Percentiles rank a stretch among this genome's conserved stretches.
These are phyloP conservation scores for Lecanoromycetidae sp. DNA, from an alignment of 2,329 filamentous ascomycete genomes.

Conservation along the genomic window DNA sequence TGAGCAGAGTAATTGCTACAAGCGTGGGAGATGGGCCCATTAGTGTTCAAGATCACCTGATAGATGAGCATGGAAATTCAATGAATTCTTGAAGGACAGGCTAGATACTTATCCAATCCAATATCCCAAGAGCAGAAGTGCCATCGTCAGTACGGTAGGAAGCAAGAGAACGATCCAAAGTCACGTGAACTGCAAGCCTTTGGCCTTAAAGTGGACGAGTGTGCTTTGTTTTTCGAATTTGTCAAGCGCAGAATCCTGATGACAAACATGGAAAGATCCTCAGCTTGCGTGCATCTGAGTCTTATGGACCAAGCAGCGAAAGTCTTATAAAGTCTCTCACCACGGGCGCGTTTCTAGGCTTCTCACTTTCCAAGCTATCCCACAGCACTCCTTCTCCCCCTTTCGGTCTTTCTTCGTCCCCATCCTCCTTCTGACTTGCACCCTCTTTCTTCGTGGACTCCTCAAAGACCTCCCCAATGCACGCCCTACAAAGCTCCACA, in stretches of 20 bases:
- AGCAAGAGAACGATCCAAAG: no score
- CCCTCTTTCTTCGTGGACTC: slow-evolving; percentile 21
- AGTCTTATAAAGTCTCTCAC: slow-evolving; percentile 38
- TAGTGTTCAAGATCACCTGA: slow-evolving; percentile 64
- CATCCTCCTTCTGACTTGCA: slow-evolving; percentile 22
- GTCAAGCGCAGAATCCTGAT: no score
- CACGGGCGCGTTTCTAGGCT: slow-evolving; percentile 36
- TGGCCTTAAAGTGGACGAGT: no score
- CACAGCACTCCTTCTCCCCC: slow-evolving; percentile 27
- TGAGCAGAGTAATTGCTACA: slow-evolving; percentile 83
- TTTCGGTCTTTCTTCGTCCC: slow-evolving; percentile 14
- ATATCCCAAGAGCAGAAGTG: no score
- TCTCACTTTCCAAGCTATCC: slow-evolving; percentile 29
- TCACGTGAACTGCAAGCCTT: no score
- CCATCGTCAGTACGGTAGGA: no score
- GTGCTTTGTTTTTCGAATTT: background rate
- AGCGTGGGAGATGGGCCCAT: slow-evolving; percentile 80
- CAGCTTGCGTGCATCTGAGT: no score
- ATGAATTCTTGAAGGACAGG: background rate
- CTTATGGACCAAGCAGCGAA: slow-evolving; percentile 24
- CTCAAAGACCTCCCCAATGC: slow-evolving; percentile 60
- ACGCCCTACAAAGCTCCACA: slow-evolving; percentile 52
- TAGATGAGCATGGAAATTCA: slow-evolving; percentile 52
- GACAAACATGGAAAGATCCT: background rate
- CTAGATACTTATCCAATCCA: background rate